These are phyloP conservation scores for Chaetomium sp. DNA, from an alignment of 2,329 filamentous ascomycete species.

Conservation along the genomic window DNA sequence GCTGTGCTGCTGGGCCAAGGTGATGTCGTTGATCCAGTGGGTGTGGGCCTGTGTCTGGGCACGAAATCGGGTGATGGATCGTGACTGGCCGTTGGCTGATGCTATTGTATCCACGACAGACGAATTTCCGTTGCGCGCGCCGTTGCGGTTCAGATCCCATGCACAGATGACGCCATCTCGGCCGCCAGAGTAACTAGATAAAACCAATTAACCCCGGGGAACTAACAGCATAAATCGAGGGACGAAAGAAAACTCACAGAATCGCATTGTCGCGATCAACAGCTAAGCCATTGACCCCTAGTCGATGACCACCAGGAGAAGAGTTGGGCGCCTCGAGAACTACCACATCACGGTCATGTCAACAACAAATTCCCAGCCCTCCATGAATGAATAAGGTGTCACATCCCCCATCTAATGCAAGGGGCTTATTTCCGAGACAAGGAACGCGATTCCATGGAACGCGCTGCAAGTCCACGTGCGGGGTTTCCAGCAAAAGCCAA, in stretches of 20 bases:
- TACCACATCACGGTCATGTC: constrained; percentile 26
- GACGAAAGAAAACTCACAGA: constrained; percentile 54
- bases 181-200: constrained; percentile 79
- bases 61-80: constrained; percentile 51
- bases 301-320: constrained; percentile 70
- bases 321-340: constrained; percentile 55
- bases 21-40: constrained; percentile 93
- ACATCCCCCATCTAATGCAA: not conserved
- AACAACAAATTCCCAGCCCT: constrained; percentile 9
- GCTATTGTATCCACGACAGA: constrained; percentile 19
- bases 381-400: too few species aligned
- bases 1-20: constrained; percentile 68
- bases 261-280: constrained; percentile 78
- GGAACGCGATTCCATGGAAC: not conserved
- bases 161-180: constrained; percentile 93
- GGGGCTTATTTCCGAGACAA: not conserved
- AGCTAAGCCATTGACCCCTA: constrained; percentile 91
- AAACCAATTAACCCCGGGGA: not conserved
- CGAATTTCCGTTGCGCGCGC: constrained; percentile 23
- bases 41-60: constrained; percentile 70
- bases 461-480: not conserved
- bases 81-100: constrained; percentile 31
- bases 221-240: not conserved
- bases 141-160: constrained; percentile 78
- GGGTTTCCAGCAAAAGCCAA: constrained; percentile 8